Base-by-base conservation (phyloP, 2,329 filamentous ascomycete species). In the Nothopassalora personata region DNA sequence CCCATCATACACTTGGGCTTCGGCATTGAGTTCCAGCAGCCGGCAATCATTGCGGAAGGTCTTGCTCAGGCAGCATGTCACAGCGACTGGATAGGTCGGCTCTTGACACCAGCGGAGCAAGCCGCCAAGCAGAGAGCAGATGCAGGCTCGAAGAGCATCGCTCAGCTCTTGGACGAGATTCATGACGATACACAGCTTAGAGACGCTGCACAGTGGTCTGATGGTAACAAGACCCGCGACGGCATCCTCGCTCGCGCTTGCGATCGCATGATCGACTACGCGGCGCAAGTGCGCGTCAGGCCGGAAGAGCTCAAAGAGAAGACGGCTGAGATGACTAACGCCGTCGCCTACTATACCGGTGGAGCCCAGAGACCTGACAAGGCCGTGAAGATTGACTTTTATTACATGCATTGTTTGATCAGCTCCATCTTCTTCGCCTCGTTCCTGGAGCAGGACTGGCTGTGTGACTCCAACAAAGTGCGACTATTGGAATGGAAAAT, bases 1-100 rank as follows among this genome's bases (percentile, higher is more conserved):
- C 90, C 91, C 1, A 76, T 94, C 15, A 92, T 96, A 62, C 68
- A 96, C 70, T 81, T 96, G 19, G 89, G 91, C 52, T 96, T 91
- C 70, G 91, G 89, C 4, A 71, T 96, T 36, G 91, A 96, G 71
- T 96, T 91, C 77, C 72, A 81, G 9, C 90, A 96, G 70, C 90
- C 90, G 1, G 88, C 88, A 39, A 85, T 96, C 60, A 80, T 96
- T 30, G 90, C 91, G 5, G 84, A 93, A 74, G 91, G 79, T 0
- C 82, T 96, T 18, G 90, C 91, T 0, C 87, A 95, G 75, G 80
- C 88, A 1, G 84, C 87, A 7, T 83, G 91, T 1, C 90, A 95
- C 69, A 75, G 79, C 6, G 75, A 80, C 47, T 81, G 81, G 72
- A 77, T 88, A 1, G 76, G 74, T 1, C 64, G 72, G 0, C 83